Evolutionary conservation across 179 eudicot species (phyloP).

Genomic region (Gypsophila paniculata): DNA sequence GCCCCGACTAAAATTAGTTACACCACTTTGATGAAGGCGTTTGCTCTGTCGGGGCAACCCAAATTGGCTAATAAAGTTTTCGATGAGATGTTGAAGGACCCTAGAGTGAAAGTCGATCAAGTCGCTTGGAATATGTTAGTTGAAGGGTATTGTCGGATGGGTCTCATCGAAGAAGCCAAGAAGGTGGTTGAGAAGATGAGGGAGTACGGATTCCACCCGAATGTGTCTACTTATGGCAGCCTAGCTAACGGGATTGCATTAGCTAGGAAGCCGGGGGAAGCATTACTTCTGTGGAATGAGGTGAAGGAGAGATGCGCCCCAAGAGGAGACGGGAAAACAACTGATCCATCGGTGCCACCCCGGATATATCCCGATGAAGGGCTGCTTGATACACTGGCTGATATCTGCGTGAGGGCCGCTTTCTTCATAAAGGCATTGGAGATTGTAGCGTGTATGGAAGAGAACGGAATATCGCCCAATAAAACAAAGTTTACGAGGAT

Average conservation of each 20-base stretch:
- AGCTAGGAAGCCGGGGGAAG: slow-evolving; percentile 94
- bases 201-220: slow-evolving; percentile 64
- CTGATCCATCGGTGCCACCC: slow-evolving; percentile 37
- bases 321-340: slow-evolving; percentile 33
- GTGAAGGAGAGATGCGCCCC: slow-evolving; percentile 72
- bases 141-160: slow-evolving; percentile 76
- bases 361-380: slow-evolving; percentile 76
- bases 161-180: slow-evolving; percentile 77
- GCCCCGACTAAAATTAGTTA: slow-evolving; percentile 91
- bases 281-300: slow-evolving; percentile 83
- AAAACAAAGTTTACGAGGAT: slow-evolving; percentile 82
- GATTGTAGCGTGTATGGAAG: slow-evolving; percentile 97
- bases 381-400: slow-evolving; percentile 78
- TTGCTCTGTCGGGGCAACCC: slow-evolving; percentile 83
- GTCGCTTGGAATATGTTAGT: slow-evolving; percentile 95
- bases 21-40: slow-evolving; percentile 97
- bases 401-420: slow-evolving; percentile 93
- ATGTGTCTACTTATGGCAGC: slow-evolving; percentile 88
- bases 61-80: slow-evolving; percentile 75
- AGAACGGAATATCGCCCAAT: slow-evolving; percentile 76
- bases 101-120: slow-evolving; percentile 77
- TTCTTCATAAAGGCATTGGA: slow-evolving; percentile 94
- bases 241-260: slow-evolving; percentile 82
- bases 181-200: slow-evolving; percentile 60
- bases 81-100: slow-evolving; percentile 89